phyloP scores from a whole-genome alignment of 2,329 filamentous ascomycete genomes.

The Lecanicillium sp. region DNA sequence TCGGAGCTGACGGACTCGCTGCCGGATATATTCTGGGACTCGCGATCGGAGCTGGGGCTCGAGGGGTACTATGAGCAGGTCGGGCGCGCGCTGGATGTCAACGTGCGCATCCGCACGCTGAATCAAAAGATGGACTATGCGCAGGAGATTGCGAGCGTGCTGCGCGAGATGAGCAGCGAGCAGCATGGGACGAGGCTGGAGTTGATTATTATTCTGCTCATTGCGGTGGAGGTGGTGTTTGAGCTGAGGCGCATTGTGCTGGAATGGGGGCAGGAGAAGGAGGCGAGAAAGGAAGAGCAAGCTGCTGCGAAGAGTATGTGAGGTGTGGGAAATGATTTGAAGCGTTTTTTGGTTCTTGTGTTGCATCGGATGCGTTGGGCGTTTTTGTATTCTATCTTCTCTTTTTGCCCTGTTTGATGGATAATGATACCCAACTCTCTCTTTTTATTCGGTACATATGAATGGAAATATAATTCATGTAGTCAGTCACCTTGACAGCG shows the following conservation, averaged over 20 bases:
- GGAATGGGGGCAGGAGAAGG: constrained; percentile 40
- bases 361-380: background rate
- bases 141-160: constrained; percentile 83
- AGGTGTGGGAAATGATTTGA: too few relatives aligned
- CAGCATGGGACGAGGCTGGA: constrained; percentile 82
- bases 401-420: background rate
- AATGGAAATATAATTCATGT: too few relatives aligned
- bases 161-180: constrained; percentile 83
- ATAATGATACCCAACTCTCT: constrained; percentile 9
- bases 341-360: too few relatives aligned
- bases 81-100: constrained; percentile 81
- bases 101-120: constrained; percentile 78
- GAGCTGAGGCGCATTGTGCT: constrained; percentile 68
- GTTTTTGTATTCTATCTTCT: constrained; percentile 2
- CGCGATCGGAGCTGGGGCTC: constrained; percentile 74
- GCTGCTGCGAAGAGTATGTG: background rate
- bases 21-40: constrained; percentile 96
- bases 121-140: constrained; percentile 99
- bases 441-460: background rate
- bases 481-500: too few relatives aligned
- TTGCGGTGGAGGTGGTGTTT: constrained; percentile 85
- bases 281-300: constrained; percentile 8
- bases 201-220: constrained; percentile 92
- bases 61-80: constrained; percentile 95
- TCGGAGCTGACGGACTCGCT: constrained; percentile 92